Evolutionary conservation across 1,284 basidiomycete genomes (phyloP).

Genomic region (Heterobasidion occidentale): DNA sequence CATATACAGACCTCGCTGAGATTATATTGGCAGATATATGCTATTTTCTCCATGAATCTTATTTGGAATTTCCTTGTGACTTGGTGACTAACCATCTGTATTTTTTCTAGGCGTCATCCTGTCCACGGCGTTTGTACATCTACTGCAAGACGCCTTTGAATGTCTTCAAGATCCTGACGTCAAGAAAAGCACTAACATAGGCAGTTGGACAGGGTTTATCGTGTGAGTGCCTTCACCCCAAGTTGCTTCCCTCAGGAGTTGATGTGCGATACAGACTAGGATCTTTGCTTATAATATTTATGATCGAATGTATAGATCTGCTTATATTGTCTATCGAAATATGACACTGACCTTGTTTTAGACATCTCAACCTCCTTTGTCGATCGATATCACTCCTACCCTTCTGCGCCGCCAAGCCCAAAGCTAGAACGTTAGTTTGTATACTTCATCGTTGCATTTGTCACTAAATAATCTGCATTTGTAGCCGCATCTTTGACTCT

Average conservation of each 20-base stretch:
- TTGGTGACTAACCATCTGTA: too few species aligned
- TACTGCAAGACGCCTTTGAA: conserved; percentile 68
- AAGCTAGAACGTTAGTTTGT: conserved; percentile 11
- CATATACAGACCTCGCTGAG: too few species aligned
- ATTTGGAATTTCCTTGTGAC: too few species aligned
- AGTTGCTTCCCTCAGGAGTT: background rate
- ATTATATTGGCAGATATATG: too few species aligned
- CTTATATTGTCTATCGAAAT: background rate
- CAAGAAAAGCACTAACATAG: conserved; percentile 35
- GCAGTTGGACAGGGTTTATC: conserved; percentile 57
- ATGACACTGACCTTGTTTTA: conserved; percentile 17
- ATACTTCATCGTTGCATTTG: background rate
- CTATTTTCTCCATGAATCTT: too few species aligned
- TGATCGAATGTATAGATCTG: conserved; percentile 55
- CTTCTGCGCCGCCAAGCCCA: conserved; percentile 43
- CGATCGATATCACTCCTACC: conserved; percentile 53
- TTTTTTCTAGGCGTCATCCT: conserved; percentile 54
- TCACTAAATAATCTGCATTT: background rate
- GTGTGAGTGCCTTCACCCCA: conserved; percentile 40
- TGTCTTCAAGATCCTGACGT: conserved; percentile 42
- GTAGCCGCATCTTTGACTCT: background rate
- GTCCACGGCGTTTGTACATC: conserved; percentile 72
- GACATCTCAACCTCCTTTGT: conserved; percentile 69
- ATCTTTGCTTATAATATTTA: conserved; percentile 62
- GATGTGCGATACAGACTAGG: conserved; percentile 34